Conservation (phyloP, 2,329 filamentous ascomycete genomes). For the Penicillium rolfsii region DNA sequence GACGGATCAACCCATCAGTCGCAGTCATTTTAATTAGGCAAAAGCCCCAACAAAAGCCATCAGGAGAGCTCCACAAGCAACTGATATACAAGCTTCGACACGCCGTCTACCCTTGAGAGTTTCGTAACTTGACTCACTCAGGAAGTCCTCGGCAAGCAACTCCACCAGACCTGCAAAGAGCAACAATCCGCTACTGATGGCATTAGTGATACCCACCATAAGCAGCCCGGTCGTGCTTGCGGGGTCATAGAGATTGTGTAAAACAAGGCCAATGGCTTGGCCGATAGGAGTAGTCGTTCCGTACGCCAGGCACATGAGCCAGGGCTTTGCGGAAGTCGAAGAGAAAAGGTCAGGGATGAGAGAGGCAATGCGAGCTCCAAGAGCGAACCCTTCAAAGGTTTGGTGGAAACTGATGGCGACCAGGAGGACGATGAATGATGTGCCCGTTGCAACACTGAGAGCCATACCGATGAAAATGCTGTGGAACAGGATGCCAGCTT, state of each 20-base stretch:
- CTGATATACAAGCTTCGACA: conserved; percentile 64
- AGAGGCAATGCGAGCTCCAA: conserved; percentile 81
- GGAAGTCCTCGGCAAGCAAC: conserved; percentile 80
- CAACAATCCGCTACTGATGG: conserved; percentile 76
- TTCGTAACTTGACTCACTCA: conserved; percentile 67
- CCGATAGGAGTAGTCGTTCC: conserved; percentile 77
- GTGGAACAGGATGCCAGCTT: conserved; percentile 83
- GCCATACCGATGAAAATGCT: conserved; percentile 88
- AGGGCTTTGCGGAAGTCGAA: conserved; percentile 72
- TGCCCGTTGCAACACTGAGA: conserved; percentile 76
- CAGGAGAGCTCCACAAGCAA: conserved; percentile 61
- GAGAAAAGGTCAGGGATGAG: conserved; percentile 69
- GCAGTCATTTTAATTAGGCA: conserved; percentile 48
- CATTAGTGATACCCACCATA: conserved; percentile 86
- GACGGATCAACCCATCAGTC: background rate
- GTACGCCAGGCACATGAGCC: conserved; percentile 67
- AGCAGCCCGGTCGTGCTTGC: conserved; percentile 74
- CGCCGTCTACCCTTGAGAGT: conserved; percentile 61
- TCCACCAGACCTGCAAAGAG: conserved; percentile 84
- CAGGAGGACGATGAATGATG: conserved; percentile 77
- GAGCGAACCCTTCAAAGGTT: conserved; percentile 84
- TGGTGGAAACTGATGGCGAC: conserved; percentile 83
- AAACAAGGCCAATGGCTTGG: conserved; percentile 76
- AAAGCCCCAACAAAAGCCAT: conserved; percentile 72
- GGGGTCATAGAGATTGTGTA: conserved; percentile 81